Evolutionary conservation across 108 stramenopile genomes (phyloP), one percentile per base, ranked within the genome.

Genomic region (Pseudonitzschia multistriata): DNA sequence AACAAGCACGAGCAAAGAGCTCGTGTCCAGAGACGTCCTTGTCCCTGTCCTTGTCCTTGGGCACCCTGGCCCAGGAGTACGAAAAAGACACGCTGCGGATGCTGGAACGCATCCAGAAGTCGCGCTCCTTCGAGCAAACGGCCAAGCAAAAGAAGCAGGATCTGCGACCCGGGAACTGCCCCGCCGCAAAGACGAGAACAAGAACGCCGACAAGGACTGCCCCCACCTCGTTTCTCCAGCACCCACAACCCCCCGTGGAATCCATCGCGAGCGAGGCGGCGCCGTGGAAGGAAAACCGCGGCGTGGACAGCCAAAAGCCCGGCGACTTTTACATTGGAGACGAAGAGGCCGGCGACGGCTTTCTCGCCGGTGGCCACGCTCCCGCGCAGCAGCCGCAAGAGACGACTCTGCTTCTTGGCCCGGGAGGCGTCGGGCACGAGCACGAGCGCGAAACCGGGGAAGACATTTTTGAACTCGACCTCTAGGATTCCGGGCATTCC

Each of bases 381-480:
- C 8, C 10, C 0, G 24, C n/a, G n/a, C n/a, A n/a, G n/a, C n/a
- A n/a, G n/a, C n/a, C n/a, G n/a, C n/a, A n/a, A n/a, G 47, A 14
- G 47, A 48, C 19, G 14, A 14, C 47, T 17, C 19, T 48, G 19
- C 19, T 19, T 19, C 47, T n/a, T n/a, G n/a, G n/a, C n/a, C n/a
- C n/a, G n/a, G n/a, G n/a, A n/a, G n/a, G n/a, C 14, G 42, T 17
- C 5, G 54, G 27, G 7, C 24, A 55, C 54, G 13, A 24, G 22
- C 3, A 25, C 53, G 57, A 59, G 3, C 19, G 34, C 34, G 57
- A 59, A n/a, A n/a, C n/a, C 29, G 19, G 34, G 29, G 57, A 29
- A 30, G 57, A 59, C 28, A 59, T 59, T 59, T 59, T 59, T 59
- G 57, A 59, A 19, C 57, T 59, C 57, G 57, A 59, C 10, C 35